Conservation (phyloP, 225 moss, liverwort and hornwort species). For the Straminergon stramineum region DNA sequence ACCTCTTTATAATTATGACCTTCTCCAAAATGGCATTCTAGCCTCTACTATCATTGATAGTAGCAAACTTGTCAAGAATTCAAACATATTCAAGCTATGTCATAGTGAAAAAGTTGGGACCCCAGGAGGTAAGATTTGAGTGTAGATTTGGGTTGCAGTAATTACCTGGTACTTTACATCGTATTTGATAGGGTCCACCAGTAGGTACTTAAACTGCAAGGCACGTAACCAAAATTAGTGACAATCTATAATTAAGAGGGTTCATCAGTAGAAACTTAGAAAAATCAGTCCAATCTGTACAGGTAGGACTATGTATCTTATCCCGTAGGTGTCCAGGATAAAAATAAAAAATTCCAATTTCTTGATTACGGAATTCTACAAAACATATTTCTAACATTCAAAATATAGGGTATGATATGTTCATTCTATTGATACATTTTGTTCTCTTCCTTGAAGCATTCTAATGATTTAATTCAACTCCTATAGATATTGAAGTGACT, state of each 20-base stretch:
- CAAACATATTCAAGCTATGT: neutral
- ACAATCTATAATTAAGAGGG: neutral
- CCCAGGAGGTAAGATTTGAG: neutral
- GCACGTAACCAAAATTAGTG: neutral
- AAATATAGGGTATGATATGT: neutral
- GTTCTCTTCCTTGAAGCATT: neutral
- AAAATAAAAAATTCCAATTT: neutral
- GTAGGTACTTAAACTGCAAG: conserved; percentile 79
- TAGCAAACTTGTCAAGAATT: neutral
- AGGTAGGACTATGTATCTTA: neutral
- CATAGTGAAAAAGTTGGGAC: neutral
- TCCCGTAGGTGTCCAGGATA: neutral
- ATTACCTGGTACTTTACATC: conserved; percentile 96
- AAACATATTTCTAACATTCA: neutral
- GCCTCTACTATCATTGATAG: neutral
- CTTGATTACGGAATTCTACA: neutral
- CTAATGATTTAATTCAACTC: neutral
- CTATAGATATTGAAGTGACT: neutral
- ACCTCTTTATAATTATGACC: neutral
- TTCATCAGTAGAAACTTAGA: neutral
- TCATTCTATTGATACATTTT: neutral
- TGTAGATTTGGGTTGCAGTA: neutral
- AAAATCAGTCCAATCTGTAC: neutral
- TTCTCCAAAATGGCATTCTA: neutral
- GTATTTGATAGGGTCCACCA: conserved; percentile 80